A percentile compares a stretch with the other conserved stretches of the same genome.
These are phyloP conservation scores for Eustoma russellianum DNA, from an alignment of 257 asterid species.

Conservation along the genomic window DNA sequence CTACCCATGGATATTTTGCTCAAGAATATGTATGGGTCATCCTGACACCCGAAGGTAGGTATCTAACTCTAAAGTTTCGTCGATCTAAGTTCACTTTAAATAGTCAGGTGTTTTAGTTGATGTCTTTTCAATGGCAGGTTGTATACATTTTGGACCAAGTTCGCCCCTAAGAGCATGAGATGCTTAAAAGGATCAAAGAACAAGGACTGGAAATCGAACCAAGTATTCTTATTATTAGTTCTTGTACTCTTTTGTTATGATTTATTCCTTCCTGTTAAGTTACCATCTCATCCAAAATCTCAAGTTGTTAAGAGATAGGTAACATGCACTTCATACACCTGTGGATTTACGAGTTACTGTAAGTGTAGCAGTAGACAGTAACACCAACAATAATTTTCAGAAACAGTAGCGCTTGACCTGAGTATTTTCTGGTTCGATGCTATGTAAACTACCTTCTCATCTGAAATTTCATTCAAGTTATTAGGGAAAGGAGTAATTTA, in stretches of 20 bases:
- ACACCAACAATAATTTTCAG: too few relatives aligned
- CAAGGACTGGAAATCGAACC: constrained; percentile 93
- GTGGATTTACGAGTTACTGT: too few relatives aligned
- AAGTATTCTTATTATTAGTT: constrained; percentile 70
- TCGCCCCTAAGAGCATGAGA: constrained; percentile 91
- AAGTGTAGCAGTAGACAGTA: too few relatives aligned
- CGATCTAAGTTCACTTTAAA: not conserved
- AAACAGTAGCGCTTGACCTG: too few relatives aligned
- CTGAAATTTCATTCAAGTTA: too few relatives aligned
- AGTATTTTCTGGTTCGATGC: too few relatives aligned
- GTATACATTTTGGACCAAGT: constrained; percentile 99
- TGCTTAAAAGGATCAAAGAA: constrained; percentile 89
- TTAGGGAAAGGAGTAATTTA: too few relatives aligned
- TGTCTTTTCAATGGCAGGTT: constrained; percentile 38
- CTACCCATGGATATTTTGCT: constrained; percentile 98
- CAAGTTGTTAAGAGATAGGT: too few relatives aligned
- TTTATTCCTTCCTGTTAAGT: not conserved
- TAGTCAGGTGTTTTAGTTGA: constrained; percentile 15
- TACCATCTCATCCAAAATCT: not conserved
- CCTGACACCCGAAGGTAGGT: constrained; percentile 99
- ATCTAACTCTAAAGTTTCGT: not conserved
- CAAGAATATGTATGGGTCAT: constrained; percentile 95
- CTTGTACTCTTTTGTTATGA: too few relatives aligned
- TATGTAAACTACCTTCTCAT: too few relatives aligned
- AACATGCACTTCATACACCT: too few relatives aligned